Conservation (phyloP, 768 basidiomycete species). For the Lactarius evosmus region DNA sequence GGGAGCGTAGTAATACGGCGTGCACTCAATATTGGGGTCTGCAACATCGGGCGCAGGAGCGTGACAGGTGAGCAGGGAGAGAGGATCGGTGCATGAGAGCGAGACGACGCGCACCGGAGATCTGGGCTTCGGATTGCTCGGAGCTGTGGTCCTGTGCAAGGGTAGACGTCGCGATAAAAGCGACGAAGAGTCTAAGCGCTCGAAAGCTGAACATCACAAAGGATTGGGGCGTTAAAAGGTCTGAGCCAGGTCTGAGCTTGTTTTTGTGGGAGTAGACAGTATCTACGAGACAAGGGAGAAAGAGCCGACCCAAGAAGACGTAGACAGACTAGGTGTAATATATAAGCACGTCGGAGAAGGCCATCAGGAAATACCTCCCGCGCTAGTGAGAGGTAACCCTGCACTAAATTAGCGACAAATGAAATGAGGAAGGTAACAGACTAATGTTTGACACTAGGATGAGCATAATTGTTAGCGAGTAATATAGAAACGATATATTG, state of each 20-base stretch:
- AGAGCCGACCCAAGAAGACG: background rate
- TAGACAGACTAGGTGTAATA: background rate
- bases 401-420: too few species aligned
- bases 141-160: slow-evolving; percentile 13
- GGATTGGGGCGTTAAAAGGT: background rate
- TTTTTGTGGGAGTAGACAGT: background rate
- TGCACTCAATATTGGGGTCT: slow-evolving; percentile 16
- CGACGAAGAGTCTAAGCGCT: background rate
- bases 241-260: background rate
- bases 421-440: too few species aligned
- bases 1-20: slow-evolving; percentile 17
- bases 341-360: too few species aligned
- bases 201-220: background rate
- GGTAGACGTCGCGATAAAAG: background rate
- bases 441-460: too few species aligned
- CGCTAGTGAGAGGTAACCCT: too few species aligned
- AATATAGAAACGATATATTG: too few species aligned
- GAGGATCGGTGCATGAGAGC: background rate
- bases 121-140: slow-evolving; percentile 19
- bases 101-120: slow-evolving; percentile 3
- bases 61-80: background rate
- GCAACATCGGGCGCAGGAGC: background rate
- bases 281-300: background rate
- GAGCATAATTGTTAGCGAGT: too few species aligned
- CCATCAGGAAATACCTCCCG: too few species aligned